phyloP scores from a whole-genome alignment of 139 green algal species.

The Tetraselmis chui region DNA sequence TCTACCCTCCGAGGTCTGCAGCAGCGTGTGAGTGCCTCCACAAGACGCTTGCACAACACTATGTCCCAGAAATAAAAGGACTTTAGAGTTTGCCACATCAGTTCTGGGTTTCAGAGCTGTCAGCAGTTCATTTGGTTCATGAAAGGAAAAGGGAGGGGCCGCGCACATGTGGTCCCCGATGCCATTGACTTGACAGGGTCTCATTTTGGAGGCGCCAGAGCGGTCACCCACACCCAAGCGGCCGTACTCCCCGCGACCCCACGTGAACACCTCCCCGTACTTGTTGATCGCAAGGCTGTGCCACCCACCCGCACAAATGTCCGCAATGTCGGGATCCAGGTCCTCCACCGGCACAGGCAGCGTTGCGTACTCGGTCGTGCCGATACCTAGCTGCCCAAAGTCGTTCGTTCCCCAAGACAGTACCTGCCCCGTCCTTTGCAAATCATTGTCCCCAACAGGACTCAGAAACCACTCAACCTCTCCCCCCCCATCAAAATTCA shows the following conservation, averaged over 20 bases:
- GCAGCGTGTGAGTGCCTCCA: slow-evolving; percentile 67
- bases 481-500: no score
- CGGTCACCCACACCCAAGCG: slow-evolving; percentile 75
- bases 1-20: slow-evolving; percentile 50
- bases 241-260: slow-evolving; percentile 85
- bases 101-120: no score
- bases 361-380: slow-evolving; percentile 62
- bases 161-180: neutral
- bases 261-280: slow-evolving; percentile 60
- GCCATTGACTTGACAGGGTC: slow-evolving; percentile 51
- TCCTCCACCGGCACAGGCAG: slow-evolving; percentile 28
- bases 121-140: no score
- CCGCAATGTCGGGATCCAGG: slow-evolving; percentile 38
- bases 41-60: slow-evolving; percentile 43
- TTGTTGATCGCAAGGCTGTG: slow-evolving; percentile 66
- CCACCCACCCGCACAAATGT: slow-evolving; percentile 78
- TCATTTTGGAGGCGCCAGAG: slow-evolving; percentile 57
- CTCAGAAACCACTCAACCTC: no score
- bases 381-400: slow-evolving; percentile 77
- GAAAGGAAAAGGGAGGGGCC: no score
- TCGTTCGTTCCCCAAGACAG: slow-evolving; percentile 80
- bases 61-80: neutral
- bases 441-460: no score
- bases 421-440: slow-evolving; percentile 42
- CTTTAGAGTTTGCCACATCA: slow-evolving; percentile 1